Conservation (phyloP, 306 rosid species). For the Fragaria vesca region DNA sequence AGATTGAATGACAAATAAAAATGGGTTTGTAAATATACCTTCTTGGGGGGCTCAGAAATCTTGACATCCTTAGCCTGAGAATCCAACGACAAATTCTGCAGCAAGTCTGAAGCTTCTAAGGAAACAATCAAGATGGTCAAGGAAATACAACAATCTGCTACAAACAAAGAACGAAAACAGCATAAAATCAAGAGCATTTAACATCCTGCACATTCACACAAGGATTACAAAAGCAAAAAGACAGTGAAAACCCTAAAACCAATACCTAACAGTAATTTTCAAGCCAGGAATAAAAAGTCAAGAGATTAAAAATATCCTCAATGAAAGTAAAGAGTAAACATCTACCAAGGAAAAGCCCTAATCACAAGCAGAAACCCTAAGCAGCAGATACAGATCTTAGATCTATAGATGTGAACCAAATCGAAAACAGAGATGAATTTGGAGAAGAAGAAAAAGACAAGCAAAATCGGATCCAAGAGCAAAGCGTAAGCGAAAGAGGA, state of each 20-base stretch:
- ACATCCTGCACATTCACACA: background rate
- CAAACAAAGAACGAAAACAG: background rate
- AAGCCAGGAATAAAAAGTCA: background rate
- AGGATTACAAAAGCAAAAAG: background rate
- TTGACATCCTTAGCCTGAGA: conserved; percentile 68
- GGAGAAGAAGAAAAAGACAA: background rate
- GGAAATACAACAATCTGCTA: conserved; percentile 36
- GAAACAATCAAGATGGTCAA: conserved; percentile 33
- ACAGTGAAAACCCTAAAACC: background rate
- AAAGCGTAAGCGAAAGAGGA: background rate
- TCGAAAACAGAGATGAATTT: background rate
- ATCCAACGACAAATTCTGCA: conserved; percentile 79
- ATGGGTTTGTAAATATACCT: conserved; percentile 33
- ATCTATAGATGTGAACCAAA: background rate
- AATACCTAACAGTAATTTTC: background rate
- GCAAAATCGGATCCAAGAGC: conserved; percentile 26
- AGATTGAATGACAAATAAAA: background rate
- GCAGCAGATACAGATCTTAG: background rate
- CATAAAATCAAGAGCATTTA: background rate
- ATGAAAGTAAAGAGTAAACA: background rate
- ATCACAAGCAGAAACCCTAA: background rate
- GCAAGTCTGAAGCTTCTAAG: conserved; percentile 74
- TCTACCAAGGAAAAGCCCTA: background rate
- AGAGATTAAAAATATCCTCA: background rate
- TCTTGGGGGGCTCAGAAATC: conserved; percentile 69